Base-by-base conservation (phyloP, 768 basidiomycete species). In the Coprinopsis strossmayeri region DNA sequence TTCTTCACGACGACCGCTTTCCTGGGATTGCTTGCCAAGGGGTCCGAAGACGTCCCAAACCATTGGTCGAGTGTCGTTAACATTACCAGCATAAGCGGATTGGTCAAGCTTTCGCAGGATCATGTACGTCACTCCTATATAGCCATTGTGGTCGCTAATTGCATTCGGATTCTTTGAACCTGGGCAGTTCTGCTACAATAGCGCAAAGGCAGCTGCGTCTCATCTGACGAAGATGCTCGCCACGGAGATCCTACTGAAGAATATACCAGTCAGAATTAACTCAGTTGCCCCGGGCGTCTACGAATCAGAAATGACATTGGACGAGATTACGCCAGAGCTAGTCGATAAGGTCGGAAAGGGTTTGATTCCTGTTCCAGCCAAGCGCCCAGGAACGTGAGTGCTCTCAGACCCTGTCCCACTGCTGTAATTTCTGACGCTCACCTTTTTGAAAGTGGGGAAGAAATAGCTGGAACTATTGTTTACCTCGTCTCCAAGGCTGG, bases 1-100 rank as follows among this genome's bases (percentile, higher is more conserved):
- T 90, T 79, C 67, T 91, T 90, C 59, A 75, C 82, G 51, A 85
- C 85, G 0, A 79, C 76, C 5, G 88, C 85, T 0, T 89, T 90
- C 64, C 64, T 89, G 38, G 87, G 83, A 3, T 68, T 91, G 34
- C 76, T 91, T 38, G 81, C 80, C 46, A 84, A 81, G 55, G 88
- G 86, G 25, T 78, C 82, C 20, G 70, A 76, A 55, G 84, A 86
- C 51, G 61, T 62, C 26, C 64, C 70, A 5, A 73, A 71, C 3
- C 83, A 74, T 60, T 78, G 77, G 17, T 81, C 87, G 18, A 74
- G 66, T 40, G 82, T 90, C 24, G 76, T 91, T 57, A 90, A 89
- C 61, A 81, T 82, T 53, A 87, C 87, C 2, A 86, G 84, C 44
- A 80, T 90, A 46, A 87, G 85, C 50, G 89, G 87, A 1, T 43